Conservation (phyloP, 106 monocot genomes). For the Hemerocallis citrina region DNA sequence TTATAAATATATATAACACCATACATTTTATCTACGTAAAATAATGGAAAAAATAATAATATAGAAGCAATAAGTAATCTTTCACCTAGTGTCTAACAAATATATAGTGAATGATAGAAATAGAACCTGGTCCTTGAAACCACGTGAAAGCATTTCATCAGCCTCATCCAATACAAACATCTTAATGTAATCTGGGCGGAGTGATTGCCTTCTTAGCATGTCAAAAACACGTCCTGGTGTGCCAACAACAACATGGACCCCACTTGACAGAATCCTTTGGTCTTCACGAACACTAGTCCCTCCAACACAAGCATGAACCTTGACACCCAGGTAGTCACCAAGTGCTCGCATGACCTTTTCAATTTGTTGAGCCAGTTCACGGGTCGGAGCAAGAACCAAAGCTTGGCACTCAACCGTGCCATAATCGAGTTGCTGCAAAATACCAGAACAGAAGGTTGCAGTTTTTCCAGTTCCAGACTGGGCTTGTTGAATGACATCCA, state of each 20-base stretch:
- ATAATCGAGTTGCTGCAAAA: slow-evolving; percentile 30
- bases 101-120: background rate
- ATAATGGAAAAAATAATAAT: too few species aligned
- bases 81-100: too few species aligned
- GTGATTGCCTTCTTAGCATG: slow-evolving; percentile 20
- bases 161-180: slow-evolving; percentile 29
- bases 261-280: slow-evolving; percentile 23
- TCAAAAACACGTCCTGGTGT: slow-evolving; percentile 26
- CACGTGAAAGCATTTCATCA: slow-evolving; percentile 34
- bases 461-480: slow-evolving; percentile 34
- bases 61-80: too few species aligned
- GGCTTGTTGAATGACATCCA: slow-evolving; percentile 26
- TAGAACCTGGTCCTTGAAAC: slow-evolving; percentile 36
- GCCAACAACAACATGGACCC: slow-evolving; percentile 28
- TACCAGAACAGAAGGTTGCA: slow-evolving; percentile 28
- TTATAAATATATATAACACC: too few species aligned
- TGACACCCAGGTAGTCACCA: slow-evolving; percentile 27
- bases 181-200: slow-evolving; percentile 18
- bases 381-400: slow-evolving; percentile 26
- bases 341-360: slow-evolving; percentile 35
- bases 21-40: too few species aligned
- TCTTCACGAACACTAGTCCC: slow-evolving; percentile 26
- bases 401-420: slow-evolving; percentile 23
- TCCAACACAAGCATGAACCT: slow-evolving; percentile 32
- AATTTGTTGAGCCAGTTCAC: slow-evolving; percentile 30